phyloP scores from a whole-genome alignment of 352 stramenopile species.

The Phytophthora tentaculata region DNA sequence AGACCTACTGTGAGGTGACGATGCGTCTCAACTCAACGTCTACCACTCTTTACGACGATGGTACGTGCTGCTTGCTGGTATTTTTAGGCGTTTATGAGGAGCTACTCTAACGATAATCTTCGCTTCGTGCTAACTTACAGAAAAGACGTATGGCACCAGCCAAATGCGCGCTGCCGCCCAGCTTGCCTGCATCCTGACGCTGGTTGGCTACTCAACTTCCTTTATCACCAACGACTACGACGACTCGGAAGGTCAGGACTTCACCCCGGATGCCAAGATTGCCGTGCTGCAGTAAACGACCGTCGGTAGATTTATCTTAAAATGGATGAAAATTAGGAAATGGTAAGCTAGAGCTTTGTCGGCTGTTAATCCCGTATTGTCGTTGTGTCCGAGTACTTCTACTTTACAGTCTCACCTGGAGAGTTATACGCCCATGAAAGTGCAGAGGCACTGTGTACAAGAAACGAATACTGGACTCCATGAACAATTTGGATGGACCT shows the following conservation, averaged over 20 bases:
- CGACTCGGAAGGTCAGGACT: slow-evolving; percentile 32
- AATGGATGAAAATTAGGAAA: slow-evolving; percentile 22
- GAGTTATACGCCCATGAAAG: neutral
- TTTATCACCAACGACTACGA: slow-evolving; percentile 72
- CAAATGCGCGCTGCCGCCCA: slow-evolving; percentile 73
- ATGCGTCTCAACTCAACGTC: slow-evolving; percentile 63
- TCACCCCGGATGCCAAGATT: slow-evolving; percentile 40
- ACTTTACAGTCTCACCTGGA: neutral
- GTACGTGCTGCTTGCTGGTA: slow-evolving; percentile 25
- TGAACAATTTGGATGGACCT: too few species aligned
- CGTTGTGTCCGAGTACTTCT: neutral
- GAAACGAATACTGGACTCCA: too few species aligned
- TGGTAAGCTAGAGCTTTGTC: slow-evolving; percentile 22
- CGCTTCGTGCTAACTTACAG: slow-evolving; percentile 18
- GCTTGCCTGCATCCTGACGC: slow-evolving; percentile 72
- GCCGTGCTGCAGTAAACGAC: slow-evolving; percentile 29
- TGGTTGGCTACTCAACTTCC: slow-evolving; percentile 73
- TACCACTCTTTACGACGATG: slow-evolving; percentile 78
- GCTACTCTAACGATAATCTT: neutral
- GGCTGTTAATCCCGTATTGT: neutral
- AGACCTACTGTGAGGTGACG: slow-evolving; percentile 65
- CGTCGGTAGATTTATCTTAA: slow-evolving; percentile 23
- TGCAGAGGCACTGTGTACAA: neutral
- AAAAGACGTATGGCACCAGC: slow-evolving; percentile 52
- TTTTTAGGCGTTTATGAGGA: neutral